These are phyloP conservation scores for Skeletonema potamos DNA, from an alignment of 108 stramenopile genomes.

Conservation along the genomic window DNA sequence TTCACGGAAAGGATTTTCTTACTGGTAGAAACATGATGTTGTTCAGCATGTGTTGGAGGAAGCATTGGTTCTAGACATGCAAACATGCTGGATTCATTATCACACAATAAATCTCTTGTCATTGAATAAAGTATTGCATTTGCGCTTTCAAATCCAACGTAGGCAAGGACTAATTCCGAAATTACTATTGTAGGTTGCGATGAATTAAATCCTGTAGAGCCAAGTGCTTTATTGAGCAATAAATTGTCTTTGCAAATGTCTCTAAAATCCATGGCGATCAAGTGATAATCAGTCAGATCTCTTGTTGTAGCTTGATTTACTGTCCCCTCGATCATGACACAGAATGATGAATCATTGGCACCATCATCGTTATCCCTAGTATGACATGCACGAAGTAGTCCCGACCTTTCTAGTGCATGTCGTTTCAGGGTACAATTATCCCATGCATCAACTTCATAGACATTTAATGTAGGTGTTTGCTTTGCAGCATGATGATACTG, in stretches of 20 bases:
- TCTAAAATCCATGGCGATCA: constrained; percentile 57
- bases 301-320: neutral
- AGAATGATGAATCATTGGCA: neutral
- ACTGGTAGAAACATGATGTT: neutral
- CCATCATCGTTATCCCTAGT: neutral
- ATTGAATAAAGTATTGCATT: constrained; percentile 33
- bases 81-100: constrained; percentile 45
- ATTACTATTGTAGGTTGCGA: constrained; percentile 58
- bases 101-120: constrained; percentile 8
- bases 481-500: constrained; percentile 39
- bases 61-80: constrained; percentile 53
- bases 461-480: constrained; percentile 4
- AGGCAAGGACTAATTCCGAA: constrained; percentile 76
- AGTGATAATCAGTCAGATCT: constrained; percentile 17
- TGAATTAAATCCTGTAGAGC: constrained; percentile 20
- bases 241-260: constrained; percentile 14
- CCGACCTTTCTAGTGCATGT: constrained; percentile 22
- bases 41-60: constrained; percentile 17
- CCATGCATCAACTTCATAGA: constrained; percentile 39
- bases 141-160: constrained; percentile 45
- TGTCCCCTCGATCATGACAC: neutral
- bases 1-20: constrained; percentile 29
- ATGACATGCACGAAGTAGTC: constrained; percentile 10
- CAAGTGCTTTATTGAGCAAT: constrained; percentile 19
- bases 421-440: constrained; percentile 34